A percentile compares a stretch with the other conserved stretches of the same genome.
Conservation (phyloP, 1,284 basidiomycete genomes). For the Chiua sp. region DNA sequence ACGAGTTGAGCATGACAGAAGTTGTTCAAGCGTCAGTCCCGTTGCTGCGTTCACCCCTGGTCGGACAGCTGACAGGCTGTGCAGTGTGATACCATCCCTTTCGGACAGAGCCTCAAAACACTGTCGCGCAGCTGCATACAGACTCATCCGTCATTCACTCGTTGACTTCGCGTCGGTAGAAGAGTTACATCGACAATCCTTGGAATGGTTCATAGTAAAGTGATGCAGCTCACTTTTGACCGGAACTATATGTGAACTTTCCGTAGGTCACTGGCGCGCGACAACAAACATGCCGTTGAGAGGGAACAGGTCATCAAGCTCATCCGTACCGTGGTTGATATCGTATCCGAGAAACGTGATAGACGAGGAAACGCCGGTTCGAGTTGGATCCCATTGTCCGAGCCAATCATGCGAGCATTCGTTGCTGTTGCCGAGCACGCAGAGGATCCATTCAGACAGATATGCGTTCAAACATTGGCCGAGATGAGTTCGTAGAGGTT, state of each 20-base stretch:
- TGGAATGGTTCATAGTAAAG: slow-evolving; percentile 94
- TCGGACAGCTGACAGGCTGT: slow-evolving; percentile 14
- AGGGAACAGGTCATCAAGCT: slow-evolving; percentile 96
- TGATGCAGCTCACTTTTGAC: slow-evolving; percentile 33
- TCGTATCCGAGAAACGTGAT: slow-evolving; percentile 62
- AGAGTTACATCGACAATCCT: slow-evolving; percentile 58
- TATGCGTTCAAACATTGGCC: slow-evolving; percentile 89
- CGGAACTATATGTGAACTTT: slow-evolving; percentile 16
- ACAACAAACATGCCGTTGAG: slow-evolving; percentile 84
- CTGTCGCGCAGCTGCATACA: slow-evolving; percentile 85
- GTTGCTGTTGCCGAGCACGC: slow-evolving; percentile 93
- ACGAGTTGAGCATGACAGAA: slow-evolving; percentile 75
- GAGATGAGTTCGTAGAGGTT: slow-evolving; percentile 75
- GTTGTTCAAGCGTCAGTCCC: slow-evolving; percentile 71
- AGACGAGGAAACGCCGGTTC: slow-evolving; percentile 48
- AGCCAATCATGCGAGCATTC: slow-evolving; percentile 84
- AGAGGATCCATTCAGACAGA: slow-evolving; percentile 87
- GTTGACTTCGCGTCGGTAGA: slow-evolving; percentile 73
- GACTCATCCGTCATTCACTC: slow-evolving; percentile 83
- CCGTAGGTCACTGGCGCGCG: slow-evolving; percentile 80
- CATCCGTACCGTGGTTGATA: slow-evolving; percentile 82
- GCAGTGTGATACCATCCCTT: slow-evolving; percentile 72
- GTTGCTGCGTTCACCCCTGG: background rate
- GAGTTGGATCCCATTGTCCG: slow-evolving; percentile 65
- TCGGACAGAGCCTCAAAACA: slow-evolving; percentile 77